phyloP scores from a whole-genome alignment of 116 monocot genomes.

The Posidonia oceanica region DNA sequence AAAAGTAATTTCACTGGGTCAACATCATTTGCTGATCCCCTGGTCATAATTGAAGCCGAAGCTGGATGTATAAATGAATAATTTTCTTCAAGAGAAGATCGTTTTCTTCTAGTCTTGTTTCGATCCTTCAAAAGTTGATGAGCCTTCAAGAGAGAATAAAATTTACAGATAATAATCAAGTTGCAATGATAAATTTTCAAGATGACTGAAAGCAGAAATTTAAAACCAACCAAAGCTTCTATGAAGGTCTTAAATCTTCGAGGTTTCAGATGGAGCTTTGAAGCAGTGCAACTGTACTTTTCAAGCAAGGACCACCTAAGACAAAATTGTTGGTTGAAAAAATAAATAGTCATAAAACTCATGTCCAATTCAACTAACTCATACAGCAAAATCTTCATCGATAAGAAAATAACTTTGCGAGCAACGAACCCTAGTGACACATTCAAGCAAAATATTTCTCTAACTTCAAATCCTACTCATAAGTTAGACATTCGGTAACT shows the following conservation, averaged over 20 bases:
- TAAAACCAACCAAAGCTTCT: constrained; percentile 70
- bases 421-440: too few relatives aligned
- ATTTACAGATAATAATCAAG: background rate
- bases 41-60: constrained; percentile 23
- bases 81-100: constrained; percentile 52
- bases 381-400: background rate
- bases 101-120: constrained; percentile 70
- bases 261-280: constrained; percentile 91
- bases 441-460: too few relatives aligned
- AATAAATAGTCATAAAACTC: background rate
- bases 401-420: too few relatives aligned
- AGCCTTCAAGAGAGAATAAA: constrained; percentile 33
- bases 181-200: constrained; percentile 1
- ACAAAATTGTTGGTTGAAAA: background rate
- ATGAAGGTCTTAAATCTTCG: constrained; percentile 90
- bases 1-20: constrained; percentile 28
- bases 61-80: constrained; percentile 22
- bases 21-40: constrained; percentile 42
- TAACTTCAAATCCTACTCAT: too few relatives aligned
- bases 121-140: constrained; percentile 89
- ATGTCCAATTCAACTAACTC: background rate
- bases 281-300: constrained; percentile 90
- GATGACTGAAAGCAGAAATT: background rate
- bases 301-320: constrained; percentile 96
- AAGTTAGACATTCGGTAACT: too few relatives aligned